These are phyloP conservation scores for Myxozyma neglecta DNA, from an alignment of 805 yeast species.

Conservation along the genomic window DNA sequence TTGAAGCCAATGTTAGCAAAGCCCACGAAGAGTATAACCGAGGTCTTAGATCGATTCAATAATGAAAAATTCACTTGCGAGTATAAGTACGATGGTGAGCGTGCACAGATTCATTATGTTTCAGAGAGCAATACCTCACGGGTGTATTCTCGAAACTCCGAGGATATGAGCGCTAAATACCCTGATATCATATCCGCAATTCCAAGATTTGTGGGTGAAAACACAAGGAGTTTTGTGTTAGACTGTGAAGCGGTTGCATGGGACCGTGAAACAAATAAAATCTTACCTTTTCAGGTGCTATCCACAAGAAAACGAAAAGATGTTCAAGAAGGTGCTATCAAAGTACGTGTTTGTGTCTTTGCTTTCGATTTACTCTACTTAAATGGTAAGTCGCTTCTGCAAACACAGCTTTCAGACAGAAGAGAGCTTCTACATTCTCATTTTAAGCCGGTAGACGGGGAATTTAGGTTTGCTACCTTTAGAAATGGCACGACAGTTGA, in stretches of 20 bases:
- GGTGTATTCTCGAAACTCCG: slow-evolving; percentile 91
- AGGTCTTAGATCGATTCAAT: slow-evolving; percentile 77
- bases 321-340: slow-evolving; percentile 81
- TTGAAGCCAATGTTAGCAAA: slow-evolving; percentile 97
- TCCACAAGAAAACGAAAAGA: slow-evolving; percentile 94
- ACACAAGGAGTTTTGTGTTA: slow-evolving; percentile 63
- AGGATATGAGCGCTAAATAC: slow-evolving; percentile 93
- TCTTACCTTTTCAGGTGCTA: slow-evolving; percentile 88
- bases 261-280: slow-evolving; percentile 75
- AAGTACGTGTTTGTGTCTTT: slow-evolving; percentile 87
- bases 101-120: slow-evolving; percentile 88
- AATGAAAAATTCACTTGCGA: slow-evolving; percentile 83
- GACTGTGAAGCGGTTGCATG: slow-evolving; percentile 99
- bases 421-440: slow-evolving; percentile 58
- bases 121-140: slow-evolving; percentile 38
- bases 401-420: slow-evolving; percentile 67
- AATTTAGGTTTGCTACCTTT: slow-evolving; percentile 75
- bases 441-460: slow-evolving; percentile 65
- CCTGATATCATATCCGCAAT: slow-evolving; percentile 82
- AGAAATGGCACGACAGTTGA: slow-evolving; percentile 68
- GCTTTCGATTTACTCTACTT: slow-evolving; percentile 83
- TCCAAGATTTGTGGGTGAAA: slow-evolving; percentile 53
- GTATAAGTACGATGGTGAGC: slow-evolving; percentile 95
- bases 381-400: slow-evolving; percentile 60
- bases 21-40: slow-evolving; percentile 92